Base-by-base conservation (phyloP, 106 monocot genomes). In the Alisma plantagoaquatica region DNA sequence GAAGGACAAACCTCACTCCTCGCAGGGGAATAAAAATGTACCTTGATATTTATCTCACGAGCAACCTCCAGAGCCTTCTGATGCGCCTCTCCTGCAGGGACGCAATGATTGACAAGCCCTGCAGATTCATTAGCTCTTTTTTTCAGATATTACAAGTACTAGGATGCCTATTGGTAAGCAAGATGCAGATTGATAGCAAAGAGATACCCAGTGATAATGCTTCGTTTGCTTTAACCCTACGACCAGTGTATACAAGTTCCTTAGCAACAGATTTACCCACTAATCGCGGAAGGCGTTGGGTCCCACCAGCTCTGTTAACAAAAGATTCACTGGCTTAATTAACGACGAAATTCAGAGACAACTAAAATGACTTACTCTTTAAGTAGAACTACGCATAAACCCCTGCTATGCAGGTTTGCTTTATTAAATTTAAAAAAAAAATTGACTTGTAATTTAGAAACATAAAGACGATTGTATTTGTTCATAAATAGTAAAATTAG, bases 81-180 rank as follows among this genome's bases (percentile, higher is more conserved):
- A 64, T 90, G 78, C 20, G 90, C 81, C 9, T 82, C 79, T 53
- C 98, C 98, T 41, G 74, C n/a, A 51, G 85, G 89, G 68, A 90
- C 85, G 64, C 90, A 82, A 42, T 86, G 62, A 72, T 84, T 98
- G 23, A 90, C 98, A 18, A 98, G 82, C 26, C 98, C 98, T 98
- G 67, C 29, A 41, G 22, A 52, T 23, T 28, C 11, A 58, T 3
- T 8, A 0, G 10, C 15, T n/a, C n/a, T n/a, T n/a, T n/a, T n/a
- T n/a, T n/a, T n/a, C n/a, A n/a, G n/a, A n/a, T n/a, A n/a, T n/a
- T n/a, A n/a, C n/a, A n/a, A n/a, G n/a, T n/a, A n/a, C n/a, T n/a
- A n/a, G n/a, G n/a, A n/a, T n/a, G n/a, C n/a, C n/a, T n/a, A n/a
- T n/a, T n/a, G n/a, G n/a, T n/a, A n/a, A n/a, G n/a, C n/a, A n/a